Conservation (phyloP, 768 basidiomycete genomes). For the Exidia glandulosa region DNA sequence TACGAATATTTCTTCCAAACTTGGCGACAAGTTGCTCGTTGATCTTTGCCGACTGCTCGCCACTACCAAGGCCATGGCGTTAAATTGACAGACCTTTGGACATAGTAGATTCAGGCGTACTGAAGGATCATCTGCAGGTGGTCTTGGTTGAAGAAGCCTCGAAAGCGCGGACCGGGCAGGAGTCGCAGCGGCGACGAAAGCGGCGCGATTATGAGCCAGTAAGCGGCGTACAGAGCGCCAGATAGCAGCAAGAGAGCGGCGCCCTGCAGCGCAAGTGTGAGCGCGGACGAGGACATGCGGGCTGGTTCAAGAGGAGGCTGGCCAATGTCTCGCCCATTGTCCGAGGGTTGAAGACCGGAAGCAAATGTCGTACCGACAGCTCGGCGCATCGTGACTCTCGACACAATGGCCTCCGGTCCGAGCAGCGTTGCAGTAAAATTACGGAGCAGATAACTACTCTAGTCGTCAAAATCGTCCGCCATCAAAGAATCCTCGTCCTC, state of each 20-base stretch:
- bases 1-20: constrained; percentile 41
- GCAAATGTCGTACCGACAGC: neutral
- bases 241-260: constrained; percentile 20
- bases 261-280: neutral
- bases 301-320: neutral
- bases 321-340: neutral
- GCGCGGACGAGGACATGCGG: neutral
- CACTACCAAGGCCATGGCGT: neutral
- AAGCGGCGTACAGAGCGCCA: constrained; percentile 29
- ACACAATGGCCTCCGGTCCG: neutral
- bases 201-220: constrained; percentile 34
- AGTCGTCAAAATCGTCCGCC: neutral
- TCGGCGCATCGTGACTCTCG: neutral
- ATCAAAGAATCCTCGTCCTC: neutral
- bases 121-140: neutral
- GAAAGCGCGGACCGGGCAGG: constrained; percentile 36
- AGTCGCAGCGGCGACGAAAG: constrained; percentile 35
- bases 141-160: neutral
- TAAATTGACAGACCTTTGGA: neutral
- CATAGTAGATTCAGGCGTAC: neutral
- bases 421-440: too few relatives aligned
- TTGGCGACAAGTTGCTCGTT: constrained; percentile 33
- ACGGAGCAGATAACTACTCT: too few relatives aligned
- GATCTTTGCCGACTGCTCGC: neutral
- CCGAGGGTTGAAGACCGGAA: neutral